These are phyloP conservation scores for Phytophthora sansomeana DNA, from an alignment of 352 stramenopile genomes.

Conservation along the genomic window DNA sequence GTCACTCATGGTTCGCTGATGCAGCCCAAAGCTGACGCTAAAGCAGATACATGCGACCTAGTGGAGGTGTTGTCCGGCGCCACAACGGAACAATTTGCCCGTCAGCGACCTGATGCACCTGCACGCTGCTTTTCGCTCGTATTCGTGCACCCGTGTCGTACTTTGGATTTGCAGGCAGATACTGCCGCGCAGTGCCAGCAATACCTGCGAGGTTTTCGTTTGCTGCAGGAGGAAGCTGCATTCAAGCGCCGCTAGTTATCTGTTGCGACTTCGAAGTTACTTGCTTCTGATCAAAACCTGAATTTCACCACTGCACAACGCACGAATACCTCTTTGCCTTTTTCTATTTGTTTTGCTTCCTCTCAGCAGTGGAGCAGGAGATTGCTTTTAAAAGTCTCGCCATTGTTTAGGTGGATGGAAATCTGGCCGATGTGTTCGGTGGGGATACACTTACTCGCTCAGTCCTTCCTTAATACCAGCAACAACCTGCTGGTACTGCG, in stretches of 20 bases:
- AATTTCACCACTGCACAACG: neutral
- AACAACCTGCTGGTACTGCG: conserved; percentile 85
- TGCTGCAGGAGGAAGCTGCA: conserved; percentile 58
- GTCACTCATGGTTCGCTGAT: conserved; percentile 28
- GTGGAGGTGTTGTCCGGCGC: conserved; percentile 58
- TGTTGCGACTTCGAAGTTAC: neutral
- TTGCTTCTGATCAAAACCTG: too few relatives aligned
- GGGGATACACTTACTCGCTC: conserved; percentile 32
- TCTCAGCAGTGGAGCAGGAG: conserved; percentile 1
- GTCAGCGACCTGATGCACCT: conserved; percentile 42
- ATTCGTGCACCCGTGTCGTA: conserved; percentile 74
- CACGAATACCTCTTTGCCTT: conserved; percentile 2
- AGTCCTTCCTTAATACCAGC: conserved; percentile 79
- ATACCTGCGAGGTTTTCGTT: conserved; percentile 62
- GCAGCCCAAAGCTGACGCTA: conserved; percentile 53
- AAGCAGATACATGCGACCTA: conserved; percentile 59
- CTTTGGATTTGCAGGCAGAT: conserved; percentile 71
- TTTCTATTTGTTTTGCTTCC: conserved; percentile 28
- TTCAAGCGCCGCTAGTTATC: conserved; percentile 38
- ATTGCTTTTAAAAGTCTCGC: conserved; percentile 11
- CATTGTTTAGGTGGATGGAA: neutral
- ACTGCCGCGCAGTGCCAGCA: conserved; percentile 54
- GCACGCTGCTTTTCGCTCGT: conserved; percentile 73
- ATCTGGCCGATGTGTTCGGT: conserved; percentile 13
- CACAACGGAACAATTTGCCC: conserved; percentile 57